Evolutionary conservation across 352 stramenopile genomes (phyloP).

Genomic region (Albugo laibachii): DNA sequence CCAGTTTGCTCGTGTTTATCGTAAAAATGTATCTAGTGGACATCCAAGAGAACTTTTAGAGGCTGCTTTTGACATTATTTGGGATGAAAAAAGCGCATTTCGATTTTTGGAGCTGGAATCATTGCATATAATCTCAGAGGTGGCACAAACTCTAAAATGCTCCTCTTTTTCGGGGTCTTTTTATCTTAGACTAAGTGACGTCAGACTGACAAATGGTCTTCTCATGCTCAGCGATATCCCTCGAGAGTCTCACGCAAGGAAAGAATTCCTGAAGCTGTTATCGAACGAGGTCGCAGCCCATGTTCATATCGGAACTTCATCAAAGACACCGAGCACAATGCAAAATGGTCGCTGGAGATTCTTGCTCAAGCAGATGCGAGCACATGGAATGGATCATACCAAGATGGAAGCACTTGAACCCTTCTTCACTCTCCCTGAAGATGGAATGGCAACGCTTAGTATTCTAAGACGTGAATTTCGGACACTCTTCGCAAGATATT

Average conservation of each 20-base stretch:
- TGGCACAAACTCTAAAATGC: constrained; percentile 26
- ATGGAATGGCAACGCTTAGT: constrained; percentile 33
- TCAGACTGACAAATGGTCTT: constrained; percentile 38
- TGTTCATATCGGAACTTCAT: constrained; percentile 35
- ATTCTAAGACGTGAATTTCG: constrained; percentile 44
- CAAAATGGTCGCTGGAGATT: constrained; percentile 58
- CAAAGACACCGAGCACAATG: constrained; percentile 28
- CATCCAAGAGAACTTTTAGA: constrained; percentile 68
- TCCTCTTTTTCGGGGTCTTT: constrained; percentile 40
- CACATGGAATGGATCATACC: constrained; percentile 24
- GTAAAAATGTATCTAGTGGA: constrained; percentile 36
- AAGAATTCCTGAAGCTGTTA: constrained; percentile 20
- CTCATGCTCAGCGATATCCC: constrained; percentile 48
- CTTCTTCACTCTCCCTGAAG: constrained; percentile 58
- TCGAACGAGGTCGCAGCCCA: constrained; percentile 53
- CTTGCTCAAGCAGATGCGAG: constrained; percentile 43
- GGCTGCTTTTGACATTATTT: constrained; percentile 72
- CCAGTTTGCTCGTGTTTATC: constrained; percentile 72
- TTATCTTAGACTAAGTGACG: constrained; percentile 66
- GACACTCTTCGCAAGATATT: constrained; percentile 19
- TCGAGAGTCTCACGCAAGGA: constrained; percentile 17
- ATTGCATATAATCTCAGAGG: constrained; percentile 52
- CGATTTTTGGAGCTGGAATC: constrained; percentile 60
- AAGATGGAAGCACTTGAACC: constrained; percentile 36
- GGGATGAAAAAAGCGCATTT: constrained; percentile 41